Percentiles rank a stretch among this genome's conserved stretches.
Evolutionary conservation across 2,329 filamentous ascomycete species (phyloP).

Genomic region (Phaeosphaeria sp.): DNA sequence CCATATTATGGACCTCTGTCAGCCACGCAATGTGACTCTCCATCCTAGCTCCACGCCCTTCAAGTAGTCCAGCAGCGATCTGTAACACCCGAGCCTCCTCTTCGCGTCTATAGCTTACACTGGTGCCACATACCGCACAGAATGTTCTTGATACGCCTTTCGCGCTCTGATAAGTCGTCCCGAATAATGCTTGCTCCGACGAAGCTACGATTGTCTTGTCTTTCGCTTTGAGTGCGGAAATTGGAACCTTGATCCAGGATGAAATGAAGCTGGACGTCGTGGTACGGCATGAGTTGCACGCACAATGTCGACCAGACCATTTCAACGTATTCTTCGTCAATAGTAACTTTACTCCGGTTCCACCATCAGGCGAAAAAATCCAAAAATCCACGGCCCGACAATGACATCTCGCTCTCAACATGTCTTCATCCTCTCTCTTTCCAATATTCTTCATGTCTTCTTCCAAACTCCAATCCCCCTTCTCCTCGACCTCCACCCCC

Average conservation of each 20-base stretch:
- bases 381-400: neutral
- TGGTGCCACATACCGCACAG: neutral
- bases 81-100: neutral
- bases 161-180: neutral
- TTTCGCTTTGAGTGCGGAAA: neutral
- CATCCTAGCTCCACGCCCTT: neutral
- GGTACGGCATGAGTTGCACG: neutral
- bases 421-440: neutral
- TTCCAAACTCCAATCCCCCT: neutral
- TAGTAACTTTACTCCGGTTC: neutral
- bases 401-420: neutral
- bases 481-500: neutral
- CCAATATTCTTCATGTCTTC: neutral
- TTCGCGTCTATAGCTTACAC: neutral
- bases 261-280: neutral
- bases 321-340: neutral
- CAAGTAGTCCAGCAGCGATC: neutral
- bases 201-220: neutral
- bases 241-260: neutral
- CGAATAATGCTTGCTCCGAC: neutral
- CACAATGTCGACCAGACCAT: neutral
- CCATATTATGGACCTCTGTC: neutral
- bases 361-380: neutral
- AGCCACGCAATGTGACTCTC: neutral
- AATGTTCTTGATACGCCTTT: neutral